A percentile compares a stretch with the other conserved stretches of the same genome.
phyloP scores from a whole-genome alignment of 306 rosid species.

The Morella rubra region DNA sequence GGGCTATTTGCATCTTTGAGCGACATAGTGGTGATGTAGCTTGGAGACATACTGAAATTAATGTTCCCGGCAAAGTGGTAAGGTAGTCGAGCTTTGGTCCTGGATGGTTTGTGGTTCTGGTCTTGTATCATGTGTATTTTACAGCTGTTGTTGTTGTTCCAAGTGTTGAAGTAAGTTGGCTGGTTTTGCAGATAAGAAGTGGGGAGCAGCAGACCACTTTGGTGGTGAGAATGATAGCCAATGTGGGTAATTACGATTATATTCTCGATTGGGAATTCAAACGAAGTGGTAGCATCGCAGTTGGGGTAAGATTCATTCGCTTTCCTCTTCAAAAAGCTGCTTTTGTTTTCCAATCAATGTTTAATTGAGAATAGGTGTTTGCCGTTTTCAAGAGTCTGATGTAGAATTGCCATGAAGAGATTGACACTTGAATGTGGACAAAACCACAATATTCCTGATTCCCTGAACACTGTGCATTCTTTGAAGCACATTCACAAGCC shows the following conservation, averaged over 20 bases:
- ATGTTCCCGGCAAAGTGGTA: conserved; percentile 68
- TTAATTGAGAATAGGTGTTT: too few relatives aligned
- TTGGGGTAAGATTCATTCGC: conserved; percentile 54
- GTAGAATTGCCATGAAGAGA: too few relatives aligned
- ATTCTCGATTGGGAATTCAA: conserved; percentile 91
- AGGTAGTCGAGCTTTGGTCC: not conserved
- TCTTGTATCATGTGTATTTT: not conserved
- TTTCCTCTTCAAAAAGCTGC: not conserved
- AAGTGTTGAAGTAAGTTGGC: not conserved
- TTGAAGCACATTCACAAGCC: too few relatives aligned
- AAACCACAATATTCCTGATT: too few relatives aligned
- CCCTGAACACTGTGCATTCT: too few relatives aligned
- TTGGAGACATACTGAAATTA: conserved; percentile 85
- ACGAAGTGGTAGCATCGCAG: conserved; percentile 68
- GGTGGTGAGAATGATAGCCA: conserved; percentile 89
- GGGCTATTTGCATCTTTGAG: conserved; percentile 81
- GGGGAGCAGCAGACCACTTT: conserved; percentile 61
- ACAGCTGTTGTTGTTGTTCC: not conserved
- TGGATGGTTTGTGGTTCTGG: not conserved
- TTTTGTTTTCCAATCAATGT: too few relatives aligned
- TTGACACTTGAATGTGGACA: too few relatives aligned
- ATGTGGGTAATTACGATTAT: conserved; percentile 89
- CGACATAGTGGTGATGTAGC: conserved; percentile 60
- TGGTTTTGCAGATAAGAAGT: conserved; percentile 57
- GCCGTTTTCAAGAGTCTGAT: too few relatives aligned